These are phyloP conservation scores for Venturiaceae sp. DNA, from an alignment of 2,329 filamentous ascomycete genomes.

Conservation along the genomic window DNA sequence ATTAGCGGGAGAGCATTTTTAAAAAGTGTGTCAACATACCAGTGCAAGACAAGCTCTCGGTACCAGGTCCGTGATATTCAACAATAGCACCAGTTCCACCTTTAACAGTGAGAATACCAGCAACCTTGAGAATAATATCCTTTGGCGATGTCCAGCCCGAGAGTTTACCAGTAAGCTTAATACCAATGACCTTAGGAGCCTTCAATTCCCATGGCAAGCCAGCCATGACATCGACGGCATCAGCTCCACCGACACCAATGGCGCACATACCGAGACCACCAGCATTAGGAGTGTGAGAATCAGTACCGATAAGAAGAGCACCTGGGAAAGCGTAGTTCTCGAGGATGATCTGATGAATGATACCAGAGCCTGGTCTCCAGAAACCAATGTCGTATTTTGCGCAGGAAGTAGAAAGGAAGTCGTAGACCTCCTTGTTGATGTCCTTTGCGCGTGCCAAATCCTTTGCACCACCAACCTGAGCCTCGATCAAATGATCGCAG, in stretches of 20 bases:
- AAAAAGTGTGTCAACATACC: not conserved
- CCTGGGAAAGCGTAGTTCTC: constrained; percentile 99
- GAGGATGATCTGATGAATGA: constrained; percentile 96
- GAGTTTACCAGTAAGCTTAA: constrained; percentile 83
- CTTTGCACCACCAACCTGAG: constrained; percentile 84
- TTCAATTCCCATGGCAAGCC: constrained; percentile 96
- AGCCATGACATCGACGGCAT: constrained; percentile 98
- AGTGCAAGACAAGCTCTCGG: constrained; percentile 64
- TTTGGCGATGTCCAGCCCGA: constrained; percentile 91
- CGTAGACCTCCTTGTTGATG: constrained; percentile 99
- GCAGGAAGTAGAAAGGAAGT: constrained; percentile 88
- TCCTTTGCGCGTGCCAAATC: constrained; percentile 83
- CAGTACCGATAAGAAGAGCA: constrained; percentile 94
- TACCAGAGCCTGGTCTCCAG: constrained; percentile 97
- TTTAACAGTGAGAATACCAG: constrained; percentile 94
- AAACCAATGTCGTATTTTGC: constrained; percentile 99
- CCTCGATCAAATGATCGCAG: constrained; percentile 99
- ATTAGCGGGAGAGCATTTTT: too few species aligned
- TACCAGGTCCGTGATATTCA: constrained; percentile 67
- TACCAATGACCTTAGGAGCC: constrained; percentile 93
- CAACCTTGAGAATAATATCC: constrained; percentile 95
- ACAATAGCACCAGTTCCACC: constrained; percentile 90
- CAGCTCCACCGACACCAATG: constrained; percentile 95
- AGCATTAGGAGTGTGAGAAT: constrained; percentile 95
- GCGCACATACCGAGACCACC: constrained; percentile 92